Evolutionary conservation across 2,329 filamentous ascomycete genomes (phyloP).

Genomic region (Colletotrichum sp.): DNA sequence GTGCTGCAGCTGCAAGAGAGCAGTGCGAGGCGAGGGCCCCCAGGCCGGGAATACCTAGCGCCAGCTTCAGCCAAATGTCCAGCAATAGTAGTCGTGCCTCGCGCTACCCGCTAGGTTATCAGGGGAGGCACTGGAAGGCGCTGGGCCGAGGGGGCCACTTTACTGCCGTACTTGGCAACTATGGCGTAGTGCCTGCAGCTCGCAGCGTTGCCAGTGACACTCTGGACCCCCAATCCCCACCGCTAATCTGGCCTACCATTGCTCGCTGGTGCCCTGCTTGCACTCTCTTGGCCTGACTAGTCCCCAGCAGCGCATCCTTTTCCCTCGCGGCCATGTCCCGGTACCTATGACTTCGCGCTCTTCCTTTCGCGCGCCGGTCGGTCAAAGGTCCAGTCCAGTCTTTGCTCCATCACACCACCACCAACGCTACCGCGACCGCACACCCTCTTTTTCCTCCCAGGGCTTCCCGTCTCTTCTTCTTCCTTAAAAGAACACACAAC

Average conservation of each 20-base stretch:
- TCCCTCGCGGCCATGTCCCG: background rate
- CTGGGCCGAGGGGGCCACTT: background rate
- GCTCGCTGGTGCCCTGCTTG: background rate
- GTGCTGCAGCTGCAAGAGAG: background rate
- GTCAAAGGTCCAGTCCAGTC: background rate
- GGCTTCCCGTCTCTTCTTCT: conserved; percentile 14
- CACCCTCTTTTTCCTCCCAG: conserved; percentile 13
- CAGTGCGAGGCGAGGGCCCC: background rate
- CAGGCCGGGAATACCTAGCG: conserved; percentile 13
- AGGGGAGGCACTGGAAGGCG: conserved; percentile 9
- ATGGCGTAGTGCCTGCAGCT: conserved; percentile 10
- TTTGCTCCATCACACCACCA: conserved; percentile 20
- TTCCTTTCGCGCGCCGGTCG: background rate
- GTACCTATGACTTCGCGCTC: conserved; percentile 8
- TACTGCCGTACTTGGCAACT: conserved; percentile 2
- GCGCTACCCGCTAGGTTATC: conserved; percentile 9
- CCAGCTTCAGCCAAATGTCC: background rate
- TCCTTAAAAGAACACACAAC: conserved; percentile 7
- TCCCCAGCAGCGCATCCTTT: background rate
- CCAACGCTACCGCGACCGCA: background rate
- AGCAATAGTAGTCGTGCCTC: conserved; percentile 4
- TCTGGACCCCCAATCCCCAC: background rate
- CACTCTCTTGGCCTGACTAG: conserved; percentile 3
- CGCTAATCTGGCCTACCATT: conserved; percentile 15
- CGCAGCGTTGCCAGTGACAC: background rate